Percentiles rank a stretch among this genome's conserved stretches.
Evolutionary conservation across 805 yeast genomes (phyloP).

Genomic region (Metschnikowia corniflorae): DNA sequence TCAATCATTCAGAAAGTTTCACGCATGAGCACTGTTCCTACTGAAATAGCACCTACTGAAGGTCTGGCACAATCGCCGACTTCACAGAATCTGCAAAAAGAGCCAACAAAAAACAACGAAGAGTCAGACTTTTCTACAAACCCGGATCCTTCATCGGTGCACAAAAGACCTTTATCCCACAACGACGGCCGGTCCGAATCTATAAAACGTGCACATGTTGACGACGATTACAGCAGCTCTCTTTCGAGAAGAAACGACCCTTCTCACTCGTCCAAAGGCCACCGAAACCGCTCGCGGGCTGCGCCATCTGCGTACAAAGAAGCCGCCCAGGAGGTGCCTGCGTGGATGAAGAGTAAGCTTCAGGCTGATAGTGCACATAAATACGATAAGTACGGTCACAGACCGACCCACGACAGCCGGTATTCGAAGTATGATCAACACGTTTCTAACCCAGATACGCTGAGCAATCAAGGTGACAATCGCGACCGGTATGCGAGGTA

Average conservation of each 20-base stretch:
- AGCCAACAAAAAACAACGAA: too few species aligned
- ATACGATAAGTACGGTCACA: slow-evolving; percentile 38
- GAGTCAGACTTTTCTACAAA: too few species aligned
- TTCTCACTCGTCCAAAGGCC: not conserved
- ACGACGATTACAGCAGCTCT: slow-evolving; percentile 13
- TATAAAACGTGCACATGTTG: slow-evolving; percentile 2
- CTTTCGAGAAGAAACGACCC: slow-evolving; percentile 14
- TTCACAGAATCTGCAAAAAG: too few species aligned
- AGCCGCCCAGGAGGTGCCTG: slow-evolving; percentile 28
- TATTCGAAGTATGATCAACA: slow-evolving; percentile 12
- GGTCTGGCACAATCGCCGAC: too few species aligned
- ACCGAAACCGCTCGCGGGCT: slow-evolving; percentile 1
- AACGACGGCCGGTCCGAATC: not conserved
- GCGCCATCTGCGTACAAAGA: slow-evolving; percentile 27
- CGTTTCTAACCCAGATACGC: slow-evolving; percentile 1
- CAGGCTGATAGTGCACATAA: slow-evolving; percentile 24
- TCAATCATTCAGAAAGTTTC: too few species aligned
- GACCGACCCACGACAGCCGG: slow-evolving; percentile 10
- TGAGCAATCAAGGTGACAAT: not conserved
- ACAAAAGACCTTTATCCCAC: not conserved
- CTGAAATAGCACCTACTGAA: too few species aligned
- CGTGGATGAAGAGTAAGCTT: slow-evolving; percentile 35
- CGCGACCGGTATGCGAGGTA: slow-evolving; percentile 18
- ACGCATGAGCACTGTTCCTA: too few species aligned
- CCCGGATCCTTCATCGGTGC: too few species aligned